Evolutionary conservation across 2,329 filamentous ascomycete species (phyloP), one percentile per base, ranked within the genome.

Genomic region (Sporothrix dimorphospora): DNA sequence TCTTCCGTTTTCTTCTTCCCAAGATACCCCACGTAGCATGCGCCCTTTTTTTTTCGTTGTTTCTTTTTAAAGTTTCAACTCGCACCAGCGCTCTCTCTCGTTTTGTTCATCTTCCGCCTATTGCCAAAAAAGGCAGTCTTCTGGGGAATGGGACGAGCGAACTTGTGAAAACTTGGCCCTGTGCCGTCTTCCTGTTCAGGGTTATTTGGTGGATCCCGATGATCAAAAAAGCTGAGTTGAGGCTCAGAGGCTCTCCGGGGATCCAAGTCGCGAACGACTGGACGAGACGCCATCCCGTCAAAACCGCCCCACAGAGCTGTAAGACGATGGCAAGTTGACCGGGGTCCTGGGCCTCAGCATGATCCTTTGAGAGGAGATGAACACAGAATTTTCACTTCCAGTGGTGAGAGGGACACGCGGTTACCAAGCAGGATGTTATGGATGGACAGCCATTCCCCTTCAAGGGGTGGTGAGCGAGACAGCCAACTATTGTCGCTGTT

Each of bases 21-120:
- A 53, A 53, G 21, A 24, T 21, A 53, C 47, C 16, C 51, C 51
- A 30, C 51, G 11, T 27, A 24, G 24, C 21, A 55, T 11, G 24
- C 21, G 51, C 21, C 21, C 27, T 55, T 55, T 55, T 9, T 11
- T 45, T 45, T 11, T 45, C 7, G 4, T 45, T 45, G 4, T 16
- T 45, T 45, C 16, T 30, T 51, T 55, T 55, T 30, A 55, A 30
- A 55, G 51, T 27, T 55, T 55, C 51, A 55, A 55, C 51, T 55
- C 27, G 21, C 51, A 30, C 27, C 51, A 21, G 21, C 51, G 51
- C 51, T 14, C 11, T 4, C 9, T 27, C 51, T 14, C 51, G 24
- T 55, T 55, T 55, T 30, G 51, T 55, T 12, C 21, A 27, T 27
- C 51, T 9, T 27, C 21, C 14, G 51, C 51, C 14, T 6, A 16